These are phyloP conservation scores for Leccinum arenicola DNA, from an alignment of 768 basidiomycete genomes.

Conservation along the genomic window DNA sequence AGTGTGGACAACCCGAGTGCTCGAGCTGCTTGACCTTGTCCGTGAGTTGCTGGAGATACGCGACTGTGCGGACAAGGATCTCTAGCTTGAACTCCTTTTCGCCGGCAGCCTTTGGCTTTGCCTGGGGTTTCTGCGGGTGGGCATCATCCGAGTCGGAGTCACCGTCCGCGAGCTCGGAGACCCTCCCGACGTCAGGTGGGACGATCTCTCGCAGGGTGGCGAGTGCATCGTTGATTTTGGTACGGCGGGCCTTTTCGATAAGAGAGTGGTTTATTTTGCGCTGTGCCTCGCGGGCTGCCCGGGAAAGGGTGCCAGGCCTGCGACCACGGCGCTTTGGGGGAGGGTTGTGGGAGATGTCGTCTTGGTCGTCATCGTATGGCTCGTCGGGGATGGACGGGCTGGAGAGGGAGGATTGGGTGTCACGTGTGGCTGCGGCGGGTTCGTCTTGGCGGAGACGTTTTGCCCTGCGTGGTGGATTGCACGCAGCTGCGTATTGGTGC, in stretches of 20 bases:
- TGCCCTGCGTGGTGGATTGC: conserved; percentile 46
- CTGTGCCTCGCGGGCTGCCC: conserved; percentile 78
- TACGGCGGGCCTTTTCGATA: conserved; percentile 90
- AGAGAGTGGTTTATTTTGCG: conserved; percentile 92
- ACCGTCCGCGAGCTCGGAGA: conserved; percentile 26
- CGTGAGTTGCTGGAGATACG: conserved; percentile 71
- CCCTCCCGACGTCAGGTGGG: conserved; percentile 50
- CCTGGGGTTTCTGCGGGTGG: conserved; percentile 26
- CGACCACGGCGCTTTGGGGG: conserved; percentile 63
- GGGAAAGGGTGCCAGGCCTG: conserved; percentile 70
- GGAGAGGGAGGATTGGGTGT: conserved; percentile 2
- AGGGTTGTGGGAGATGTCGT: conserved; percentile 12
- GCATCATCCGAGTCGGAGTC: conserved; percentile 33
- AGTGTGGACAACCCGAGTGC: conserved; percentile 21
- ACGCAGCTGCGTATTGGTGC: conserved; percentile 35
- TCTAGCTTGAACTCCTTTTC: conserved; percentile 94
- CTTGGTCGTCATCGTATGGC: conserved; percentile 23
- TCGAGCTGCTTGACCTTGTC: conserved; percentile 50
- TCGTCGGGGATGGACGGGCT: conserved; percentile 22
- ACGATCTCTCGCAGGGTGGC: conserved; percentile 75
- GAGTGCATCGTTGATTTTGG: conserved; percentile 94
- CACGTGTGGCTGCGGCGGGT: conserved; percentile 4
- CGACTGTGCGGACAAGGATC: conserved; percentile 79
- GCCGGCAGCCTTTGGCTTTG: conserved; percentile 39
- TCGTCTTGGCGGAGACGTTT: conserved; percentile 37